Conservation (phyloP, 2,329 filamentous ascomycete genomes). For the Ophiocordyceps camponoti-saundersi region DNA sequence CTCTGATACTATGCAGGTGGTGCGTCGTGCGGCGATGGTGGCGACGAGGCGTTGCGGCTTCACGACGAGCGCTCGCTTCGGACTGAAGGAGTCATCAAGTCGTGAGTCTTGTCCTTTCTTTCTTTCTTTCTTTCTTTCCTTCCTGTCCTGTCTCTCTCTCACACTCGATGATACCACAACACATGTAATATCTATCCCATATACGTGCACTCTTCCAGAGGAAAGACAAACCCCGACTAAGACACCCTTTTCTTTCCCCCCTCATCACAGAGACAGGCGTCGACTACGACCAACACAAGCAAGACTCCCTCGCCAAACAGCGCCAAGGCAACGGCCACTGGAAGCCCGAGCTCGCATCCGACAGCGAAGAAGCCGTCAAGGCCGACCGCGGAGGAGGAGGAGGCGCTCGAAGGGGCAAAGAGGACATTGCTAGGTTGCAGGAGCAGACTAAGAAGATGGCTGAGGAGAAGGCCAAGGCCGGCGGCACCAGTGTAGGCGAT, state of each 20-base stretch:
- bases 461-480: conserved; percentile 25
- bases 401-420: conserved; percentile 18
- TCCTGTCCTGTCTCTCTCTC: no score
- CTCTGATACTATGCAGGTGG: not conserved
- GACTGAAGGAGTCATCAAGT: conserved; percentile 20
- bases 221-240: no score
- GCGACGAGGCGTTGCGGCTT: conserved; percentile 1
- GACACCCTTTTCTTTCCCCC: not conserved
- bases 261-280: conserved; percentile 19
- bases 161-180: no score
- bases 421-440: conserved; percentile 28
- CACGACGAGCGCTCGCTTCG: conserved; percentile 11
- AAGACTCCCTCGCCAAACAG: conserved; percentile 47
- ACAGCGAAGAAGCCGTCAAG: conserved; percentile 64
- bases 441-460: conserved; percentile 39
- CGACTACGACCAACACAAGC: conserved; percentile 40
- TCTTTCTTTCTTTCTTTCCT: no score
- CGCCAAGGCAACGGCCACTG: conserved; percentile 55
- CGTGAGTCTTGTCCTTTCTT: conserved; percentile 10
- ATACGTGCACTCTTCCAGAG: no score
- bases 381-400: no score
- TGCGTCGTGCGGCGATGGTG: conserved; percentile 1
- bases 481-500: conserved; percentile 31
- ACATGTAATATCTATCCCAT: no score
- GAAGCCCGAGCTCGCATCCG: conserved; percentile 60